Evolutionary conservation across 2,329 filamentous ascomycete genomes (phyloP), one percentile per base, ranked within the genome.

Genomic region (Verticillium zaregamsianum): DNA sequence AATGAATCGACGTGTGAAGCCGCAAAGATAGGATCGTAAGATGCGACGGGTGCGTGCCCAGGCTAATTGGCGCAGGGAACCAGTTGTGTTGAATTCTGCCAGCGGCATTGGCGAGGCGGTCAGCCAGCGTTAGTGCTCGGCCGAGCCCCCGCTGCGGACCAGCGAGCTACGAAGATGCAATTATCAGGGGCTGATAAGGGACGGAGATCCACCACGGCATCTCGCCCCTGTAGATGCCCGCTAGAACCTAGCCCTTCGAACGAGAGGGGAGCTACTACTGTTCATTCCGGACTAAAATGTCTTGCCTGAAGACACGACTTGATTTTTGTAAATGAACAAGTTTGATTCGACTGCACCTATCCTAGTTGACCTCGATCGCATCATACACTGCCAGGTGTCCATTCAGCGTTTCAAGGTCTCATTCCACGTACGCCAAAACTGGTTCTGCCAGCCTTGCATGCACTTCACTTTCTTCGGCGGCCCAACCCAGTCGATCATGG

Each of bases 381-480:
- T 45, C n/a, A 45, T 20, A 45, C 39, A 45, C 20, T 8, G 9
- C 9, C 35, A 5, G 28, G 6, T 17, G n/a, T n/a, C 17, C 17
- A 9, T 45, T n/a, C 20, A 52, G 8, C 20, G 20, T 20, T 28
- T 52, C 20, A 52, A 52, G 12, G 45, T 59, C 64, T 77, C 72
- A 59, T 79, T 73, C 74, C 80, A 83, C 0, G 73, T 69, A 63
- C 73, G 66, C 73, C 78, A 82, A 12, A 65, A 72, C 67, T 82
- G 79, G 17, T 74, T 67, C 0, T 70, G 67, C 66, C 76, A 81
- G 1, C 60, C 68, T 2, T 76, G 75, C 71, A 83, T 82, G 59
- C 82, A 85, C 62, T 77, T 80, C 28, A 85, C 78, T 62, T 73
- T 68, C 8, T 72, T 72, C 0, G 83, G 83, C 4, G 82, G 81